Conservation (phyloP, 2,329 filamentous ascomycete species). For the Stachybotrys chlorohalonatus region DNA sequence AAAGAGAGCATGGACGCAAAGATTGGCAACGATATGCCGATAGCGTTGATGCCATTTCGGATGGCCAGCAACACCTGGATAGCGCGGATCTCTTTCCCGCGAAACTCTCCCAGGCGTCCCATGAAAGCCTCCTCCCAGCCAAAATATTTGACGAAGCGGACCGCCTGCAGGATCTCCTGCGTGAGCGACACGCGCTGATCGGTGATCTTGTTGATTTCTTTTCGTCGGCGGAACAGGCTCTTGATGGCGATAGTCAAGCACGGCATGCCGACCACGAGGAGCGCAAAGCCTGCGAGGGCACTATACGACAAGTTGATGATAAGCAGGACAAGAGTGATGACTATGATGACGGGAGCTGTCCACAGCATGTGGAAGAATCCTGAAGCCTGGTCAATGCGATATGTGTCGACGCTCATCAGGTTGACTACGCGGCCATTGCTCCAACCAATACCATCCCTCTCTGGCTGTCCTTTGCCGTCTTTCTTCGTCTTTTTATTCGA, state of each 20-base stretch:
- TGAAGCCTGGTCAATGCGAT: constrained; percentile 80
- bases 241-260: constrained; percentile 70
- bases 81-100: constrained; percentile 67
- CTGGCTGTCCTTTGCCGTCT: constrained; percentile 27
- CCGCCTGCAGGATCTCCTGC: constrained; percentile 83
- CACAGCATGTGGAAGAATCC: constrained; percentile 88
- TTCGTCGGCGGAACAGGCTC: constrained; percentile 64
- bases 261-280: constrained; percentile 72
- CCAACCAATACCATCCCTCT: constrained; percentile 70
- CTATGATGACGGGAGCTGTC: constrained; percentile 71
- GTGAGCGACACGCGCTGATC: constrained; percentile 87
- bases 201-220: constrained; percentile 83
- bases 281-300: constrained; percentile 76
- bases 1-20: constrained; percentile 95
- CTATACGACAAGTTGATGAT: constrained; percentile 85
- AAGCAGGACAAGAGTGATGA: constrained; percentile 72
- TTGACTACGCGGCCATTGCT: constrained; percentile 87
- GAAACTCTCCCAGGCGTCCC: constrained; percentile 62
- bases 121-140: constrained; percentile 91
- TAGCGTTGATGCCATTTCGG: constrained; percentile 74
- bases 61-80: constrained; percentile 79
- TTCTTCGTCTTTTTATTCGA: constrained; percentile 22
- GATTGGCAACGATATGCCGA: constrained; percentile 79
- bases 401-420: constrained; percentile 91
- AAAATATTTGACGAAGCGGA: constrained; percentile 94